phyloP scores from a whole-genome alignment of 306 rosid genomes.

The Prunus salicina region DNA sequence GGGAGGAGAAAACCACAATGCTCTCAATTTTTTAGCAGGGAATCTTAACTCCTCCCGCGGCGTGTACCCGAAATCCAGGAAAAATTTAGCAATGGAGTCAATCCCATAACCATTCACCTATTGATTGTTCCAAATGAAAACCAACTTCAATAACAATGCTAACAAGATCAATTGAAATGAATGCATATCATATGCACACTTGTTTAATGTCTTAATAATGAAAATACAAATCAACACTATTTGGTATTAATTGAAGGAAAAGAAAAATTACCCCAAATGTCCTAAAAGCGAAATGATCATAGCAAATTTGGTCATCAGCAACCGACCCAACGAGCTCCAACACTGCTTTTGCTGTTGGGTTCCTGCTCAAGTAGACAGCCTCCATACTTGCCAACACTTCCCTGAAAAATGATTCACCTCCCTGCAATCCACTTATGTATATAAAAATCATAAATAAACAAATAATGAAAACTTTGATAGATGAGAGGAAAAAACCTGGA shows the following conservation, averaged over 20 bases:
- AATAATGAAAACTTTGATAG: not conserved
- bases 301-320: conserved; percentile 49
- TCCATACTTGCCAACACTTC: conserved; percentile 71
- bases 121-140: conserved; percentile 5
- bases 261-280: conserved; percentile 74
- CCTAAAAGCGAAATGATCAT: conserved; percentile 93
- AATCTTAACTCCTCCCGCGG: conserved; percentile 66
- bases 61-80: conserved; percentile 80
- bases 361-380: conserved; percentile 70
- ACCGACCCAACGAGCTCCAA: conserved; percentile 74
- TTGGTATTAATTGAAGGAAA: not conserved
- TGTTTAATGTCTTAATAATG: not conserved
- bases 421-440: conserved; percentile 33
- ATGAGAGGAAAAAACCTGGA: conserved; percentile 38
- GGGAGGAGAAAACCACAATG: conserved; percentile 96
- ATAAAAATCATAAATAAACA: too few species aligned
- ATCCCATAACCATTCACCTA: conserved; percentile 91
- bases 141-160: not conserved
- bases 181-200: not conserved
- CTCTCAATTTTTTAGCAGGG: conserved; percentile 81
- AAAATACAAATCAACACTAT: not conserved
- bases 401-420: conserved; percentile 71
- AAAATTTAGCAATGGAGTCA: conserved; percentile 70
- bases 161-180: not conserved
- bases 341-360: conserved; percentile 82